These are phyloP conservation scores for Orobanche coerulescens DNA, from an alignment of 257 asterid species.

Conservation along the genomic window DNA sequence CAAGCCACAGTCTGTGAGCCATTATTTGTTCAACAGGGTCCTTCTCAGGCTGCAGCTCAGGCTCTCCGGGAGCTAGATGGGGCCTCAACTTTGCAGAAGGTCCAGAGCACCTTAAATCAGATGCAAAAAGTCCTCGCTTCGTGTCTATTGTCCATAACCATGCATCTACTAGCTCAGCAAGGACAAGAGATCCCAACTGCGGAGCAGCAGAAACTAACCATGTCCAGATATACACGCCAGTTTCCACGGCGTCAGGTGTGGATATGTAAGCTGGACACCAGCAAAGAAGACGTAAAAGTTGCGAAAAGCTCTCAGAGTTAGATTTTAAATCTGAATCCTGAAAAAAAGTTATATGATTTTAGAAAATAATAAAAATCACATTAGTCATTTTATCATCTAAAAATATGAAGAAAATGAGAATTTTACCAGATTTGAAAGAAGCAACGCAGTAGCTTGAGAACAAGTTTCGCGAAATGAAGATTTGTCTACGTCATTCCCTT, in stretches of 20 bases:
- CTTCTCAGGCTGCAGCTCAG: slow-evolving; percentile 66
- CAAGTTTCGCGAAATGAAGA: slow-evolving; percentile 80
- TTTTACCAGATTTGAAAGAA: slow-evolving; percentile 79
- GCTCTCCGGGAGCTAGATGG: slow-evolving; percentile 96
- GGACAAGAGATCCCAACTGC: slow-evolving; percentile 87
- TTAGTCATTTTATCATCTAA: neutral
- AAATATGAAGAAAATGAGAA: slow-evolving; percentile 15
- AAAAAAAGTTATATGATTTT: slow-evolving; percentile 23
- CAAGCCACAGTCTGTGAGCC: slow-evolving; percentile 98
- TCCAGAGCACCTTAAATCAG: slow-evolving; percentile 66
- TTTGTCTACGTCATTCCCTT: slow-evolving; percentile 85
- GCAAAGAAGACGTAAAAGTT: slow-evolving; percentile 97
- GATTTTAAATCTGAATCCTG: slow-evolving; percentile 79
- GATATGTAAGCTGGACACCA: slow-evolving; percentile 99
- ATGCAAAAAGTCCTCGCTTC: slow-evolving; percentile 94
- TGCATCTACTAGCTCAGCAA: slow-evolving; percentile 97
- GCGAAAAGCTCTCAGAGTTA: slow-evolving; percentile 77
- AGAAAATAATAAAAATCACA: slow-evolving; percentile 9
- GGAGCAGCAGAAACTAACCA: slow-evolving; percentile 99
- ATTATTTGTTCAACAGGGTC: slow-evolving; percentile 87
- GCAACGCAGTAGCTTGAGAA: slow-evolving; percentile 97
- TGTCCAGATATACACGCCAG: slow-evolving; percentile 95
- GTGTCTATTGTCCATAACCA: slow-evolving; percentile 99
- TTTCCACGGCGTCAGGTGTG: slow-evolving; percentile 89
- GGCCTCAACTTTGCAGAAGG: slow-evolving; percentile 98